These are phyloP conservation scores for Tephrocybe rancida DNA, from an alignment of 768 basidiomycete genomes.

Conservation along the genomic window DNA sequence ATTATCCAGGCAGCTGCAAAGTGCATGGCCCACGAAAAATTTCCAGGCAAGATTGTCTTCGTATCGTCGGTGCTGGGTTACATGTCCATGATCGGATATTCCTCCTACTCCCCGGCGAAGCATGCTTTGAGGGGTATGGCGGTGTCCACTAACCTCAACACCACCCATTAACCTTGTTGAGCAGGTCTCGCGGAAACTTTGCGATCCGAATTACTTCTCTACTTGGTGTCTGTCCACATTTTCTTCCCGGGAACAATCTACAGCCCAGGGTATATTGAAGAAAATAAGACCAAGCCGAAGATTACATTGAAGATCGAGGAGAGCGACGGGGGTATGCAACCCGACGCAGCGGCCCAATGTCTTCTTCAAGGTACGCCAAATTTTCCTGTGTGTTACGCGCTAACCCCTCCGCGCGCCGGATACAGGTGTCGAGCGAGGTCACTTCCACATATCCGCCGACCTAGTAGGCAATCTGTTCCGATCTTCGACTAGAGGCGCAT, in stretches of 20 bases:
- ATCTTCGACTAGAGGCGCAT: slow-evolving; percentile 64
- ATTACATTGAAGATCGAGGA: slow-evolving; percentile 79
- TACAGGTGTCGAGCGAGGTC: slow-evolving; percentile 71
- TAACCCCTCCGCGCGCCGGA: background rate
- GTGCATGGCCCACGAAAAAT: slow-evolving; percentile 57
- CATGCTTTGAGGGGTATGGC: slow-evolving; percentile 78
- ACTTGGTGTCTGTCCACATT: slow-evolving; percentile 77
- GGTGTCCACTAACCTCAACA: background rate
- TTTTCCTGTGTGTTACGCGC: background rate
- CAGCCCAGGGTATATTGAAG: slow-evolving; percentile 74
- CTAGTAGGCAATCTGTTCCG: slow-evolving; percentile 72
- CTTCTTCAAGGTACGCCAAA: slow-evolving; percentile 55
- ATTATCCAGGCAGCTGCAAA: slow-evolving; percentile 64
- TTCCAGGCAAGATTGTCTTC: slow-evolving; percentile 73
- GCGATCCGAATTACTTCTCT: slow-evolving; percentile 80
- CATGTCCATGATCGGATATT: slow-evolving; percentile 78
- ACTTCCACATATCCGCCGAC: slow-evolving; percentile 79
- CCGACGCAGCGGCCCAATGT: slow-evolving; percentile 62
- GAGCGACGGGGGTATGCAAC: slow-evolving; percentile 63
- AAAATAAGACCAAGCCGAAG: slow-evolving; percentile 77
- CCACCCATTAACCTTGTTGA: background rate
- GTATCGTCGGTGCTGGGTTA: slow-evolving; percentile 78
- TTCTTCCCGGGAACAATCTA: slow-evolving; percentile 86
- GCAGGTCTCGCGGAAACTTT: slow-evolving; percentile 85
- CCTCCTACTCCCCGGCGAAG: slow-evolving; percentile 83